These are phyloP conservation scores for Mucor sp. DNA, from an alignment of 371 early-diverging fungal species.

Conservation along the genomic window DNA sequence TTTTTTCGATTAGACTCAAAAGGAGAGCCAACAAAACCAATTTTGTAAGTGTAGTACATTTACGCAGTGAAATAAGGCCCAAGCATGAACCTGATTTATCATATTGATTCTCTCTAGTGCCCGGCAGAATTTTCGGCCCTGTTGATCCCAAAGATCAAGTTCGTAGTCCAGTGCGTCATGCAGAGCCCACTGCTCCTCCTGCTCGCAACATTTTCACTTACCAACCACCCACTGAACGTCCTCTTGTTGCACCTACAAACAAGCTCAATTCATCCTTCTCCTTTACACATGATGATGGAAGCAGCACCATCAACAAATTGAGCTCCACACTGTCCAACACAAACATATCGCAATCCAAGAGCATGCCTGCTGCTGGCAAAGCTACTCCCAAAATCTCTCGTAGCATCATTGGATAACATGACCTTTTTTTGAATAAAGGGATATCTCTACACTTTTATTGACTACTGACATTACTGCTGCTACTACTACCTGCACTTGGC, in stretches of 20 bases:
- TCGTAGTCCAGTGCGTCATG: conserved; percentile 20
- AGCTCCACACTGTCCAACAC: not conserved
- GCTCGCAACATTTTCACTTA: conserved; percentile 48
- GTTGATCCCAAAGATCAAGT: conserved; percentile 46
- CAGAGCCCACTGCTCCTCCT: conserved; percentile 29
- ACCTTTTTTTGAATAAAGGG: not conserved
- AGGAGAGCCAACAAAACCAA: not conserved
- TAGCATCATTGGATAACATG: conserved; percentile 10
- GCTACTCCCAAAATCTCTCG: not conserved
- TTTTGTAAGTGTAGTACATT: not conserved
- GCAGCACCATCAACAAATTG: not conserved
- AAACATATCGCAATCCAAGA: not conserved
- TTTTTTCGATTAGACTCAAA: not conserved
- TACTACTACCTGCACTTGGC: conserved; percentile 13
- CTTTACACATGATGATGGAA: conserved; percentile 31
- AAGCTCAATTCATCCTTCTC: conserved; percentile 32
- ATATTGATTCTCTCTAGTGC: conserved; percentile 25
- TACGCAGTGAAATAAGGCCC: not conserved
- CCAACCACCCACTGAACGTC: conserved; percentile 35
- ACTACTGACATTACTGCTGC: not conserved
- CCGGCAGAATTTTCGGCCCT: conserved; percentile 43
- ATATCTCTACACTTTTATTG: not conserved
- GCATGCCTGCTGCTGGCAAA: conserved; percentile 11
- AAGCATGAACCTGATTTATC: not conserved
- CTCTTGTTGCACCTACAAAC: conserved; percentile 35